Percentiles rank a stretch among this genome's conserved stretches.
phyloP scores from a whole-genome alignment of 805 yeast genomes.

The Yarrowia osloensis region DNA sequence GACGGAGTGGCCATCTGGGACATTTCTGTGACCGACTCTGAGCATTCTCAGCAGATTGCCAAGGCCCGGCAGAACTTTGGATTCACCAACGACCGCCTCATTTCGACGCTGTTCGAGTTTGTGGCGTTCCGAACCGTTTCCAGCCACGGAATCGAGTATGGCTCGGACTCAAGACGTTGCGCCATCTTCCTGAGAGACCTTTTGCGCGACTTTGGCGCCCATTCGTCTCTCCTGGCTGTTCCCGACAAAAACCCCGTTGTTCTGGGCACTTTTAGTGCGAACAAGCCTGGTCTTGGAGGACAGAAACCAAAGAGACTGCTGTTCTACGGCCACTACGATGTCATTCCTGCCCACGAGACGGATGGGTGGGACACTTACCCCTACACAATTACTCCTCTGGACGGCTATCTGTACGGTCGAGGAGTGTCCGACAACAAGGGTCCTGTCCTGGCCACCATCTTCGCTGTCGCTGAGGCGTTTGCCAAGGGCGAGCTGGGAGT shows the following conservation, averaged over 20 bases:
- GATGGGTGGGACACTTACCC: slow-evolving; percentile 77
- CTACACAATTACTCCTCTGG: slow-evolving; percentile 67
- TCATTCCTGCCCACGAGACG: slow-evolving; percentile 70
- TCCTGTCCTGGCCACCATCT: slow-evolving; percentile 82
- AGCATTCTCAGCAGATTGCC: slow-evolving; percentile 11
- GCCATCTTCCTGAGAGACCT: slow-evolving; percentile 71
- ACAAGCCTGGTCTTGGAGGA: slow-evolving; percentile 18
- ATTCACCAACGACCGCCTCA: slow-evolving; percentile 61
- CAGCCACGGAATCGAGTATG: slow-evolving; percentile 62
- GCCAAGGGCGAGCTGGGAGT: slow-evolving; percentile 55
- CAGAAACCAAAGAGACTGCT: slow-evolving; percentile 49
- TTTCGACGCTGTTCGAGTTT: slow-evolving; percentile 60
- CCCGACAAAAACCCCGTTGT: slow-evolving; percentile 76
- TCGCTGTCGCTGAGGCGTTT: slow-evolving; percentile 75
- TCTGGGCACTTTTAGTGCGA: slow-evolving; percentile 63
- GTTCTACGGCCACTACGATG: slow-evolving; percentile 97
- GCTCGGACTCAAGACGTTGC: slow-evolving; percentile 83
- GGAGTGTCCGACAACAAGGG: slow-evolving; percentile 97
- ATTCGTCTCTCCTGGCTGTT: slow-evolving; percentile 69
- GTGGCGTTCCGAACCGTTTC: slow-evolving; percentile 79
- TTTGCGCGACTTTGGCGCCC: slow-evolving; percentile 64
- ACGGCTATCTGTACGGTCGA: slow-evolving; percentile 86
- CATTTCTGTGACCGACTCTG: slow-evolving; percentile 41
- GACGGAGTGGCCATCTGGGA: slow-evolving; percentile 76
- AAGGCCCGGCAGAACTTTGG: slow-evolving; percentile 34